These are phyloP conservation scores for Metschnikowia santaceciliae DNA, from an alignment of 805 yeast genomes.

Conservation along the genomic window DNA sequence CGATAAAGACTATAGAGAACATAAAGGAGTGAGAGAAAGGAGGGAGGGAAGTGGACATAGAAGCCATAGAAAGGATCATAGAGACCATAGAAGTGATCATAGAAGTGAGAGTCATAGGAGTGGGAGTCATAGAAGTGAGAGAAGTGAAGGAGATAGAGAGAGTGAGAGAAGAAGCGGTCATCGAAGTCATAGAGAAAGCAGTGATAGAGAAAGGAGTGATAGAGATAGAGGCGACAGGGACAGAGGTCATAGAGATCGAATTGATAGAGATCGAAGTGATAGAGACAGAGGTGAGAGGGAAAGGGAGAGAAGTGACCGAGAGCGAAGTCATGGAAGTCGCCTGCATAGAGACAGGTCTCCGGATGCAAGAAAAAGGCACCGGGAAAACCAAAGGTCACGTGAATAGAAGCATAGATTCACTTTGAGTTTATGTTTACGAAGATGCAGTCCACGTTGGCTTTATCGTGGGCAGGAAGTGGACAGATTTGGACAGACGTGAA, in stretches of 20 bases:
- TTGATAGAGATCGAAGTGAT: background rate
- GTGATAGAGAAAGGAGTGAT: background rate
- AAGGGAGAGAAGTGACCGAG: background rate
- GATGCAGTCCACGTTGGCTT: too few relatives aligned
- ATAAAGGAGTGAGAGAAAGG: too few relatives aligned
- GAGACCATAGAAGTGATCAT: too few relatives aligned
- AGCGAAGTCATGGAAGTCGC: background rate
- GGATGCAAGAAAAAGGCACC: background rate
- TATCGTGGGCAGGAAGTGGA: too few relatives aligned
- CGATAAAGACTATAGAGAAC: too few relatives aligned
- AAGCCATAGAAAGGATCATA: too few relatives aligned
- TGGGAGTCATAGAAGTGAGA: background rate
- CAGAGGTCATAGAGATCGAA: background rate
- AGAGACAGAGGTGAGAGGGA: background rate
- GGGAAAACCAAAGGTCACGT: background rate
- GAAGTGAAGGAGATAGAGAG: background rate
- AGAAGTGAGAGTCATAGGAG: background rate
- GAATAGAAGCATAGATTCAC: background rate
- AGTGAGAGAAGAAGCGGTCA: background rate
- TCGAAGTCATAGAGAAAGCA: background rate
- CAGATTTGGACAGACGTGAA: too few relatives aligned
- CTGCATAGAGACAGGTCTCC: constrained; percentile 1
- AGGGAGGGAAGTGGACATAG: too few relatives aligned
- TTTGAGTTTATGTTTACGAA: too few relatives aligned
- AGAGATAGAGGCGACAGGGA: background rate